Evolutionary conservation across 352 stramenopile genomes (phyloP).

Genomic region (Stephanocyclus meneghinianus): DNA sequence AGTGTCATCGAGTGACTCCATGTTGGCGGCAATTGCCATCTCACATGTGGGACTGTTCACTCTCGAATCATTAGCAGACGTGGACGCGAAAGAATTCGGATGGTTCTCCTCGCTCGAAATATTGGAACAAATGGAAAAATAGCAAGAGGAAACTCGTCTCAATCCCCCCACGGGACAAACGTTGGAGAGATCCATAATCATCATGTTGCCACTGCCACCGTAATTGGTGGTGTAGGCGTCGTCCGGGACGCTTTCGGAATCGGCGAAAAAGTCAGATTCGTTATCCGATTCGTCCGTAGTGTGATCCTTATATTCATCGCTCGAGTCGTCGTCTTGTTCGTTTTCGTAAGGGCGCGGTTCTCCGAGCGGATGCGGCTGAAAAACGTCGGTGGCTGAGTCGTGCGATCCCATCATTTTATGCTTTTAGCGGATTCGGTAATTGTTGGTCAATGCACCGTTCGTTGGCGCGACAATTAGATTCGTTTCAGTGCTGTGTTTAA

Average conservation of each 20-base stretch:
- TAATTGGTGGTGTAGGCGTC: not conserved
- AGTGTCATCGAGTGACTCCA: not conserved
- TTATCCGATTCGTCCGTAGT: not conserved
- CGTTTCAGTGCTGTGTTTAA: too few relatives aligned
- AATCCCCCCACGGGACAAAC: slow-evolving; percentile 44
- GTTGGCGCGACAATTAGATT: too few relatives aligned
- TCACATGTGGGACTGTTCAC: not conserved
- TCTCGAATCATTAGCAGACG: not conserved
- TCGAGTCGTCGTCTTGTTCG: not conserved
- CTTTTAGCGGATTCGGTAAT: too few relatives aligned
- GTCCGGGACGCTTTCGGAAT: not conserved
- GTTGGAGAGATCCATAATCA: slow-evolving; percentile 6
- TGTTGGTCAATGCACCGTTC: too few relatives aligned
- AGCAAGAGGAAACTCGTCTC: slow-evolving; percentile 60
- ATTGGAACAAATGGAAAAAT: slow-evolving; percentile 62
- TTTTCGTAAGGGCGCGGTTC: not conserved
- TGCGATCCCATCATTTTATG: too few relatives aligned
- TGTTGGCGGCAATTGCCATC: not conserved
- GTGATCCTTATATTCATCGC: not conserved
- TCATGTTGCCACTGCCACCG: not conserved
- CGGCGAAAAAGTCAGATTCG: slow-evolving; percentile 8
- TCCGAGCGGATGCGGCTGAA: too few relatives aligned
- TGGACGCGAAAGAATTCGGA: not conserved
- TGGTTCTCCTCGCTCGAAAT: slow-evolving; percentile 6
- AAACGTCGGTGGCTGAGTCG: too few relatives aligned